Base-by-base conservation (phyloP, 2,329 filamentous ascomycete species). In the Hypoxylon sp. region DNA sequence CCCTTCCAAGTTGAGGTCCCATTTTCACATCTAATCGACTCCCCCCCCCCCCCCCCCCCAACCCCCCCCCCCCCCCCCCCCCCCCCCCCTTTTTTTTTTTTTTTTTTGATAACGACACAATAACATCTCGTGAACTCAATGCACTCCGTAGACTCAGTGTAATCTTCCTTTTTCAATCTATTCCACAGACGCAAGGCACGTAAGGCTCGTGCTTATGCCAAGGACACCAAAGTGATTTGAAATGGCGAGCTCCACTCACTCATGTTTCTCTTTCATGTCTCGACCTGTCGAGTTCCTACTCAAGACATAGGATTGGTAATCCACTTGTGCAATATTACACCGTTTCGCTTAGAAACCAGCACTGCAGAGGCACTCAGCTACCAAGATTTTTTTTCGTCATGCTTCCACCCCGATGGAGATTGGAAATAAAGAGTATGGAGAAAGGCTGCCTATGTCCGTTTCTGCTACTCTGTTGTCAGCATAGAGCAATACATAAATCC, bases 221-320 rank as follows among this genome's bases (percentile, higher is more conserved):
- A 60, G 41, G 11, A 57, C 49, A 26, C 44, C 17, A 39, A 37
- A n/a, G 24, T 30, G 41, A 57, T 24, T 32, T 13, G 32, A 41
- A 13, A 48, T 48, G 19, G 37, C n/a, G 28, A 53, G 28, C 32
- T 26, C 53, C 47, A 26, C 19, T n/a, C n/a, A n/a, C 20, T 10
- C 17, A 22, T 7, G 5, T 20, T 30, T 46, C 17, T 34, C 26
- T 30, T 24, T 17, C 3, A 32, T 11, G 20, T 22, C 34, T 51
- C 30, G 32, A 20, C 47, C 13, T 32, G 26, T 34, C 47, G 34
- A 19, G 8, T 52, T 43, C 30, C 19, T 57, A 39, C 48, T 49
- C 39, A 53, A 43, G 44, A 22, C 48, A 15, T 34, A 6, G 32
- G 53, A 56, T 62, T 62, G 41, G 53, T 56, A 56, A 56, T 62